phyloP scores from a whole-genome alignment of 2,329 filamentous ascomycete species.

The Penicillium sp. region DNA sequence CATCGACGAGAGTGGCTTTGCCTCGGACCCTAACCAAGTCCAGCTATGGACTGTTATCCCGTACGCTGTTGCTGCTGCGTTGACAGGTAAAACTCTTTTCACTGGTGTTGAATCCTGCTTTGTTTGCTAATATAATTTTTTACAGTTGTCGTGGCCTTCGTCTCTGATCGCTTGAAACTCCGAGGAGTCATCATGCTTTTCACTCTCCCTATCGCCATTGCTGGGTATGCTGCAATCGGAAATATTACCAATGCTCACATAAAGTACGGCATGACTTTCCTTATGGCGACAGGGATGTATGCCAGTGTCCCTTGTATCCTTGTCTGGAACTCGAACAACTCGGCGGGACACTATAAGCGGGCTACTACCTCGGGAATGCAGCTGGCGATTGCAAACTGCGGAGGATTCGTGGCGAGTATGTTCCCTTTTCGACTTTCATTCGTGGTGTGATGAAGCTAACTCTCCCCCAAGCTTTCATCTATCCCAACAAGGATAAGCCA shows the following conservation, averaged over 20 bases:
- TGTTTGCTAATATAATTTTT: neutral
- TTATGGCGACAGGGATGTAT: conserved; percentile 71
- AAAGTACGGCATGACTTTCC: conserved; percentile 69
- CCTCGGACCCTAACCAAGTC: conserved; percentile 60
- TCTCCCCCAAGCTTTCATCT: conserved; percentile 58
- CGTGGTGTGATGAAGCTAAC: conserved; percentile 19
- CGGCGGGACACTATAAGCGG: conserved; percentile 71
- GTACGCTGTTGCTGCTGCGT: conserved; percentile 63
- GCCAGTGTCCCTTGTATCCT: conserved; percentile 66
- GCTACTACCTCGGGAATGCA: conserved; percentile 70
- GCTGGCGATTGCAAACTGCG: conserved; percentile 69
- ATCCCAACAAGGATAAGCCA: conserved; percentile 61
- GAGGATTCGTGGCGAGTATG: conserved; percentile 67
- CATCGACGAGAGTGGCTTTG: conserved; percentile 61
- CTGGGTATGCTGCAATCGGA: conserved; percentile 68
- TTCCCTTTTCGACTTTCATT: neutral
- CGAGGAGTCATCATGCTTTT: conserved; percentile 67
- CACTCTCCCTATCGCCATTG: conserved; percentile 67
- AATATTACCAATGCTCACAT: conserved; percentile 57
- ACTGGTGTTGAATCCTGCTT: neutral
- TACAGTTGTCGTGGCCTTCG: conserved; percentile 50
- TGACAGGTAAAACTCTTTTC: conserved; percentile 52
- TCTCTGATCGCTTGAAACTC: conserved; percentile 65
- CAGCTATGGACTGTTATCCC: conserved; percentile 69
- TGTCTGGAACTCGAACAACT: conserved; percentile 71